phyloP scores from a whole-genome alignment of 2,329 filamentous ascomycete genomes.

The Cladosporium cucumerinum region DNA sequence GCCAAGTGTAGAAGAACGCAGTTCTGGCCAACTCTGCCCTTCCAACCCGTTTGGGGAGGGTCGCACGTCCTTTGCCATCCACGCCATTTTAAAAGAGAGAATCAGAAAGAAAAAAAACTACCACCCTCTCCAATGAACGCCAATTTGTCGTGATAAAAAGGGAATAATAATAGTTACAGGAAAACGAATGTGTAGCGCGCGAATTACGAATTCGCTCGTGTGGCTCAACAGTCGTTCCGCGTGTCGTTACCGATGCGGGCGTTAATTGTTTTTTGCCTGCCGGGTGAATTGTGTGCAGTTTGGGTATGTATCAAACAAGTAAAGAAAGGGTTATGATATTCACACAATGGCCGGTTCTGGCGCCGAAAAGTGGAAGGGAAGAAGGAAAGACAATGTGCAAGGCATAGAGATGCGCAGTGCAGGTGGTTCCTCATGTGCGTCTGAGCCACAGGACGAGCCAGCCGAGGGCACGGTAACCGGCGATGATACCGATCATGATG shows the following conservation, averaged over 20 bases:
- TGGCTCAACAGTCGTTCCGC: slow-evolving; percentile 1
- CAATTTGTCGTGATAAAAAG: background rate
- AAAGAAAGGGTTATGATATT: slow-evolving; percentile 13
- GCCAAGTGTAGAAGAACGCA: background rate
- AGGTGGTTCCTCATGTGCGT: slow-evolving; percentile 7
- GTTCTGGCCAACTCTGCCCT: background rate
- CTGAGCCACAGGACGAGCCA: slow-evolving; percentile 45
- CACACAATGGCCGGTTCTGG: background rate
- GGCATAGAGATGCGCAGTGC: background rate
- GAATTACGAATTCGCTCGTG: slow-evolving; percentile 1
- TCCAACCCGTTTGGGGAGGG: background rate
- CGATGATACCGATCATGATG: slow-evolving; percentile 72
- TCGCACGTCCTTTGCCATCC: background rate
- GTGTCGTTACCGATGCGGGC: slow-evolving; percentile 6
- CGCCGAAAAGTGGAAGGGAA: background rate
- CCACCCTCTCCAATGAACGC: background rate
- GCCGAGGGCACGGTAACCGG: slow-evolving; percentile 67
- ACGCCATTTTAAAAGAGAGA: background rate
- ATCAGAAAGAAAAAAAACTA: background rate
- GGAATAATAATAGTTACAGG: background rate
- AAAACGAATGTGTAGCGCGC: background rate
- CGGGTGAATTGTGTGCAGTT: background rate
- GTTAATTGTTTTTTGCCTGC: background rate
- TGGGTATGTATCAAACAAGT: background rate
- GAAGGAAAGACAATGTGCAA: background rate